A percentile compares a stretch with the other conserved stretches of the same genome.
phyloP scores from a whole-genome alignment of 345 rosid genomes.

The Sapria himalayana region DNA sequence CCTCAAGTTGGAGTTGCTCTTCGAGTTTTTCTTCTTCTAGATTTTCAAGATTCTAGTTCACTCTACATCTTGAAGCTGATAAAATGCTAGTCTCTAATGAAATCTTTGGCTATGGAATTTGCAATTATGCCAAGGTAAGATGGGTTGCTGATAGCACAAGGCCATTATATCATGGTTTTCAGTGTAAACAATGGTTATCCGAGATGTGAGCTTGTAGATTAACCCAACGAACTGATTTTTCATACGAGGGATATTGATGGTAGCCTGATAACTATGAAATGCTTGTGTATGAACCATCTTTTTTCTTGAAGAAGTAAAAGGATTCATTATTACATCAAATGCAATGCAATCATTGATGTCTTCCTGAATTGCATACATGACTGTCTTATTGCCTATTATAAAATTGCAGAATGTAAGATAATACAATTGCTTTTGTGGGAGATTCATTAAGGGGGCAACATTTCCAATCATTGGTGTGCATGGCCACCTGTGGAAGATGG shows the following conservation, averaged over 20 bases:
- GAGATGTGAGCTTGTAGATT: slow-evolving; percentile 17
- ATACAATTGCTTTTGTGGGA: slow-evolving; percentile 4
- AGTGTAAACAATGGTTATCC: slow-evolving; percentile 14
- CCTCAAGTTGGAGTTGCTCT: too few species aligned
- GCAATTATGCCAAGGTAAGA: slow-evolving; percentile 17
- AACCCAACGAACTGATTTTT: slow-evolving; percentile 8
- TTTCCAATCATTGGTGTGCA: too few species aligned
- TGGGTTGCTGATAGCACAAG: slow-evolving; percentile 12
- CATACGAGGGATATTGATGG: slow-evolving; percentile 7
- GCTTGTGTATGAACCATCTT: too few species aligned
- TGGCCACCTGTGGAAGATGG: too few species aligned
- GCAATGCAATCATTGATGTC: neutral
- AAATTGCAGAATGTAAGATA: neutral
- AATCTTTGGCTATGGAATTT: too few species aligned
- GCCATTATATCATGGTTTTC: slow-evolving; percentile 13
- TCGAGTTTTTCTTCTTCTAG: too few species aligned
- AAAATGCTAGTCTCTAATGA: too few species aligned
- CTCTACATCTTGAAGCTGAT: too few species aligned
- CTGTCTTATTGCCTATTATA: neutral
- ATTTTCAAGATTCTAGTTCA: too few species aligned
- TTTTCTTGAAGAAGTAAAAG: neutral
- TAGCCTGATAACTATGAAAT: slow-evolving; percentile 4
- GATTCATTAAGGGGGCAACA: slow-evolving; percentile 2
- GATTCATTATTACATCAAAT: neutral
- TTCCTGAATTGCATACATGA: neutral